Base-by-base conservation (phyloP, 257 asterid species). In the Solanum tarapatanum region DNA sequence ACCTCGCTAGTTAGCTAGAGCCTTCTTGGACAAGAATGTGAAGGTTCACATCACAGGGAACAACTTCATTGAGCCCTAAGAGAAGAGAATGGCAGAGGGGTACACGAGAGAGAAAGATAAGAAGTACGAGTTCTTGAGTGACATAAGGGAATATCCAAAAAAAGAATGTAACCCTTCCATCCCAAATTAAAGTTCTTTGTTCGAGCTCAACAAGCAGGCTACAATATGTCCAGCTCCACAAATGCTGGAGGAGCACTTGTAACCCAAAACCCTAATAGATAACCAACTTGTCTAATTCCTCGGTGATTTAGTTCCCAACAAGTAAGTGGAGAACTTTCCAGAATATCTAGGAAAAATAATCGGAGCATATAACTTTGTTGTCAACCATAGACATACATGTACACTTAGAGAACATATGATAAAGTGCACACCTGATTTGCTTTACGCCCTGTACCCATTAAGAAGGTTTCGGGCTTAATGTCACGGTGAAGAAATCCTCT, bases 401-500 rank as follows among this genome's bases (percentile, higher is more conserved):
- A 48, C 43, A 48, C 17, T 26, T 43, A 30, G 69, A 28, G 41
- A 82, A 17, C 85, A 48, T 30, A 48, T 82, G 5, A 32, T 33
- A 21, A 72, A 86, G 88, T 89, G 79, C 66, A 91, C 85, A 95
- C 98, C 98, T 96, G 98, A 89, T 95, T 94, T 60, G 98, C 98
- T 91, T 96, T 94, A 82, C 95, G 94, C 75, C 98, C 98, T 88
- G 93, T 87, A 43, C 98, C 98, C 98, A 96, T 96, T 89, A 96
- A 90, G 91, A 96, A 96, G 92, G 91, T 96, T 88, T 94, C 98
- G 17, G 98, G 98, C 93, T 94, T 94, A 88, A 96, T 93, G 88
- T 96, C 98, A 68, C 98, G 98, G 92, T 96, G 98, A 91, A 96
- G 94, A 92, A 96, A 96, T 66, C 98, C 98, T 91, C 95, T 91